Percentiles rank a stretch among this genome's conserved stretches.
phyloP scores from a whole-genome alignment of 1,284 basidiomycete genomes.

The Vanrija pseudolonga region DNA sequence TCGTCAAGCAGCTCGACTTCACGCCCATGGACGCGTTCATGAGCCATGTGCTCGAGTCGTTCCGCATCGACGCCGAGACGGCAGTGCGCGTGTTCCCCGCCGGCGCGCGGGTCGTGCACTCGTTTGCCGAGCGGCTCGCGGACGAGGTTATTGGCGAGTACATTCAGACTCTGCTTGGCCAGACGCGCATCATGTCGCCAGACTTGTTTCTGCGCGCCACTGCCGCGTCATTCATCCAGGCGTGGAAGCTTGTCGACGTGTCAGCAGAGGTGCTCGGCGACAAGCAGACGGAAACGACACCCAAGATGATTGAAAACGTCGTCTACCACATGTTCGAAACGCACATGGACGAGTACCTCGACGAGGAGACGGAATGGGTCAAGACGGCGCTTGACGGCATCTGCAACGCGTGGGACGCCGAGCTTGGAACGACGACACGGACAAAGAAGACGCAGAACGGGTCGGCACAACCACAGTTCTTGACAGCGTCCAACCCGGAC shows the following conservation, averaged over 20 bases:
- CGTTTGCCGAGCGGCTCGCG: constrained; percentile 44
- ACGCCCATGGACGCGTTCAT: constrained; percentile 92
- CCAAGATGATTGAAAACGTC: constrained; percentile 68
- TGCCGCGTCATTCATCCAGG: constrained; percentile 83
- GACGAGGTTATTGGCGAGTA: constrained; percentile 69
- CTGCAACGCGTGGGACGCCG: constrained; percentile 70
- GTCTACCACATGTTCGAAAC: constrained; percentile 88
- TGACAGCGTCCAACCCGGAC: constrained; percentile 81
- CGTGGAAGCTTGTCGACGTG: constrained; percentile 77
- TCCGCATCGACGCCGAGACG: constrained; percentile 70
- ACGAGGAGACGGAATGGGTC: constrained; percentile 82
- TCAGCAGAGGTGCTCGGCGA: constrained; percentile 54
- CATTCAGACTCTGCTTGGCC: constrained; percentile 68
- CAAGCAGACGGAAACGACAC: constrained; percentile 42
- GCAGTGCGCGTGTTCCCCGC: constrained; percentile 83
- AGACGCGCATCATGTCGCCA: constrained; percentile 68
- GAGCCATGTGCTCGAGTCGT: constrained; percentile 60
- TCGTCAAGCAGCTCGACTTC: constrained; percentile 62
- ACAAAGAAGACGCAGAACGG: neutral
- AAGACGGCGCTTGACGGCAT: constrained; percentile 69
- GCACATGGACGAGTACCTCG: constrained; percentile 94
- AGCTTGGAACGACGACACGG: constrained; percentile 16
- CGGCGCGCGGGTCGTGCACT: constrained; percentile 41
- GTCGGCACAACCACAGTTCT: constrained; percentile 57
- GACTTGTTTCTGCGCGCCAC: constrained; percentile 77